Evolutionary conservation across 192 early-diverging fungal genomes (phyloP).

Genomic region (Rhizoclosmatium globosum): DNA sequence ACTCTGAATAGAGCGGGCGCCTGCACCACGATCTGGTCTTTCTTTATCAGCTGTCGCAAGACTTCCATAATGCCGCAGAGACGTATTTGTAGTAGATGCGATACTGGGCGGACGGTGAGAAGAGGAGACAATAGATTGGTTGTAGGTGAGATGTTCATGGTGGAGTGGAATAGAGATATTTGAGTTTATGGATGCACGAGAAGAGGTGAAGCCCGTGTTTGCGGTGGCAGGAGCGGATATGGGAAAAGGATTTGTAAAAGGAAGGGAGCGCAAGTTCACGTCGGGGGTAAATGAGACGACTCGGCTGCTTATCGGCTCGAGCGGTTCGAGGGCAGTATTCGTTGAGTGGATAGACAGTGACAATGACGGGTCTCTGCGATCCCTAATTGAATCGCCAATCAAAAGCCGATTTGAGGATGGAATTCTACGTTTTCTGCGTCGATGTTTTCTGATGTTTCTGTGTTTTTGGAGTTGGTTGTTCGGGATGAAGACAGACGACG

Average conservation of each 20-base stretch:
- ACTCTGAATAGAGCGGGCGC: not conserved
- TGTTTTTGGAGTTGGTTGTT: too few relatives aligned
- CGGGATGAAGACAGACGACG: too few relatives aligned
- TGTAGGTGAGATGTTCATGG: not conserved
- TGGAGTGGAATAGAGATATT: not conserved
- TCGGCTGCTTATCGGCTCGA: too few relatives aligned
- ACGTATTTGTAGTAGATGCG: slow-evolving; percentile 15
- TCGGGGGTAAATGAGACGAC: too few relatives aligned
- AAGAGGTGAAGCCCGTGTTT: not conserved
- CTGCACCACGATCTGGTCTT: not conserved
- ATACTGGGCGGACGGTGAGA: slow-evolving; percentile 4
- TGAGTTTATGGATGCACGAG: not conserved
- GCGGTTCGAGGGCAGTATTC: too few relatives aligned
- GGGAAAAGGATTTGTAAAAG: not conserved
- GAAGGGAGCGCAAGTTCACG: too few relatives aligned
- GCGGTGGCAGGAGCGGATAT: not conserved
- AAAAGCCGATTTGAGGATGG: too few relatives aligned
- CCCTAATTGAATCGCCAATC: too few relatives aligned
- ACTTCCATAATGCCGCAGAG: slow-evolving; percentile 11
- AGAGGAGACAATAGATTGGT: not conserved
- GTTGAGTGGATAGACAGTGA: too few relatives aligned
- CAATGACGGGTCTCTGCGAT: too few relatives aligned
- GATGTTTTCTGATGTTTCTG: too few relatives aligned
- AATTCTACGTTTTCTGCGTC: too few relatives aligned
- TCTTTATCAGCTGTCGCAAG: not conserved